Conservation (phyloP, 2,329 filamentous ascomycete species). For the Pyrenochaeta sp. region DNA sequence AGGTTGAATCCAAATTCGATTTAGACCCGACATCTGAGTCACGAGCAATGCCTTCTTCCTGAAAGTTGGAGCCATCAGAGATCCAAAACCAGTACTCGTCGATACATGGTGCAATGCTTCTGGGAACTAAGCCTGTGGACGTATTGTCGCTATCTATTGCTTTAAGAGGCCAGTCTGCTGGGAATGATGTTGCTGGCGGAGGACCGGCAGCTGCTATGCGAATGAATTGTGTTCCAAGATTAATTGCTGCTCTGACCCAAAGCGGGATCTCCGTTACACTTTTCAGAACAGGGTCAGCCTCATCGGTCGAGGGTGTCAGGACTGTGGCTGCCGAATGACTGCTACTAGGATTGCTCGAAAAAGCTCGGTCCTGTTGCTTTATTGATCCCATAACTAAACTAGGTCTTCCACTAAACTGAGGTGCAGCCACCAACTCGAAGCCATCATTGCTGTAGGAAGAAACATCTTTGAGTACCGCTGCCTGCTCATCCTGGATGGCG, state of each 20-base stretch:
- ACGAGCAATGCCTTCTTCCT: not conserved
- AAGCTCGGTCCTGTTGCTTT: too few species aligned
- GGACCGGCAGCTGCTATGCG: not conserved
- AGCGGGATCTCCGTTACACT: not conserved
- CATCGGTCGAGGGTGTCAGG: too few species aligned
- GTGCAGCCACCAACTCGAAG: too few species aligned
- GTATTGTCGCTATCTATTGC: not conserved
- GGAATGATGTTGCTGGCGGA: not conserved
- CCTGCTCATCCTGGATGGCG: too few species aligned
- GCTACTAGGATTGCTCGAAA: too few species aligned
- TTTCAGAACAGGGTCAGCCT: not conserved
- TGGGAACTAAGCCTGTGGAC: not conserved
- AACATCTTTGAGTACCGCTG: too few species aligned
- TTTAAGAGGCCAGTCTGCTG: not conserved
- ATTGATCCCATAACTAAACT: too few species aligned
- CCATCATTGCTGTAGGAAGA: too few species aligned
- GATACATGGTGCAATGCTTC: not conserved
- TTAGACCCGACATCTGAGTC: not conserved
- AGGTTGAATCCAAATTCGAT: not conserved
- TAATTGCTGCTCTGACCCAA: not conserved
- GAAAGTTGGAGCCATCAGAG: not conserved
- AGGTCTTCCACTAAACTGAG: too few species aligned
- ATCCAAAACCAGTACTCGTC: not conserved
- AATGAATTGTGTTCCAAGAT: not conserved
- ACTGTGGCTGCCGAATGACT: too few species aligned